These are phyloP conservation scores for Syzygium grande DNA, from an alignment of 345 rosid genomes.

Conservation along the genomic window DNA sequence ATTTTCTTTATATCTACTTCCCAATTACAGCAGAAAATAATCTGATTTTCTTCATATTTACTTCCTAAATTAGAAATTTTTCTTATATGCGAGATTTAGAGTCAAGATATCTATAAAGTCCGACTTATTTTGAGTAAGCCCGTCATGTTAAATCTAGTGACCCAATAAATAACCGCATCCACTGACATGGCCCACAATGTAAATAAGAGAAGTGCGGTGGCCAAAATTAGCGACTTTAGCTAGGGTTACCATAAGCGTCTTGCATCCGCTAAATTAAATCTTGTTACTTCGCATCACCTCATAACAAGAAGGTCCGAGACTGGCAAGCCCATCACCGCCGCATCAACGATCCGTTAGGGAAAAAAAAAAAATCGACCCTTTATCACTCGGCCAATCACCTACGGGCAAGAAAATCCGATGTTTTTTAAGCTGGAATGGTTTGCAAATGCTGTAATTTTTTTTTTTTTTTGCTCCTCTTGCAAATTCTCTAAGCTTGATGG, in stretches of 20 bases:
- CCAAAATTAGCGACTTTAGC: neutral
- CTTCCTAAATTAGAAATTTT: neutral
- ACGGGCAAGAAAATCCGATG: neutral
- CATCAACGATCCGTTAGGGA: neutral
- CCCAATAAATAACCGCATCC: neutral
- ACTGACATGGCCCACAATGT: neutral
- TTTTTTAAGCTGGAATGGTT: neutral
- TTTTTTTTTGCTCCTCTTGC: neutral
- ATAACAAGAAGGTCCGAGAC: neutral
- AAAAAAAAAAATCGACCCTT: neutral
- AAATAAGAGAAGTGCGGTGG: neutral
- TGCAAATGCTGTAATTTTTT: too few relatives aligned
- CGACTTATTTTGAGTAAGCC: neutral
- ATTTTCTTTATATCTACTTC: neutral
- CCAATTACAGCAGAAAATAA: neutral
- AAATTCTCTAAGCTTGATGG: neutral
- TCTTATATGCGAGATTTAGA: neutral
- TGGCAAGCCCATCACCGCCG: neutral
- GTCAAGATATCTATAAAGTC: neutral
- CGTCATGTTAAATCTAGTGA: neutral
- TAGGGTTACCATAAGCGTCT: neutral
- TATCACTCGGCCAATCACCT: neutral
- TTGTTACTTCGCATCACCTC: neutral
- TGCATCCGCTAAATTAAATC: neutral
- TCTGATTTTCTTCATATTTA: neutral